Evolutionary conservation across 306 rosid species (phyloP).

Genomic region (Sicyos baderoa): DNA sequence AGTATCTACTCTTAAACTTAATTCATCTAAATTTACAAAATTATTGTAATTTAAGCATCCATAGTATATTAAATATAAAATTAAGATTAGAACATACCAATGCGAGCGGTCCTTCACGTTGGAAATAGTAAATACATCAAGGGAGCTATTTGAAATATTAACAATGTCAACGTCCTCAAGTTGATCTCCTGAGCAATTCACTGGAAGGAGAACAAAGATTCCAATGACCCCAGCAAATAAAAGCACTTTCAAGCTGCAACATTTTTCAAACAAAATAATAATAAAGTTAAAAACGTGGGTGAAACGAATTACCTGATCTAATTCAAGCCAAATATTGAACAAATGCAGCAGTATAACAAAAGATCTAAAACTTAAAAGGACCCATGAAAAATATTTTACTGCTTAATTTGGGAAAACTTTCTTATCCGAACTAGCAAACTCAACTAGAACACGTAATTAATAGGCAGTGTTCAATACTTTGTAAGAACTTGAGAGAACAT

Average conservation of each 20-base stretch:
- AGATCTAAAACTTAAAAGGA: neutral
- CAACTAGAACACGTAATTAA: neutral
- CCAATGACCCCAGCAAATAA: slow-evolving; percentile 77
- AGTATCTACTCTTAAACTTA: neutral
- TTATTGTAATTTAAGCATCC: neutral
- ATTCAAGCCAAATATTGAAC: too few relatives aligned
- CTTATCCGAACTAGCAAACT: neutral
- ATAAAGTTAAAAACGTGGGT: neutral
- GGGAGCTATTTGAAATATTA: slow-evolving; percentile 41
- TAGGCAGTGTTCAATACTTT: neutral
- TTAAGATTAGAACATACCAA: slow-evolving; percentile 26
- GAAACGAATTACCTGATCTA: neutral
- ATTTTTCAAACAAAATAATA: neutral
- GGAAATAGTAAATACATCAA: slow-evolving; percentile 56
- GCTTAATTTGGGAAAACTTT: neutral
- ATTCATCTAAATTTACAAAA: neutral
- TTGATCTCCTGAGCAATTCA: slow-evolving; percentile 69
- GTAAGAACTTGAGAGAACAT: neutral
- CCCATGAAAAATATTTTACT: neutral
- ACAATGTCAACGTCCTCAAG: slow-evolving; percentile 35
- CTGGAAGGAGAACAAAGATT: slow-evolving; percentile 70
- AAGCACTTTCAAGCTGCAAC: slow-evolving; percentile 65
- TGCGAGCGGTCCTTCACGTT: slow-evolving; percentile 43
- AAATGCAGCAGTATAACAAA: neutral
- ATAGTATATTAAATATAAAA: neutral